Base-by-base conservation (phyloP, 306 rosid genomes). In the Nissolia schottii region DNA sequence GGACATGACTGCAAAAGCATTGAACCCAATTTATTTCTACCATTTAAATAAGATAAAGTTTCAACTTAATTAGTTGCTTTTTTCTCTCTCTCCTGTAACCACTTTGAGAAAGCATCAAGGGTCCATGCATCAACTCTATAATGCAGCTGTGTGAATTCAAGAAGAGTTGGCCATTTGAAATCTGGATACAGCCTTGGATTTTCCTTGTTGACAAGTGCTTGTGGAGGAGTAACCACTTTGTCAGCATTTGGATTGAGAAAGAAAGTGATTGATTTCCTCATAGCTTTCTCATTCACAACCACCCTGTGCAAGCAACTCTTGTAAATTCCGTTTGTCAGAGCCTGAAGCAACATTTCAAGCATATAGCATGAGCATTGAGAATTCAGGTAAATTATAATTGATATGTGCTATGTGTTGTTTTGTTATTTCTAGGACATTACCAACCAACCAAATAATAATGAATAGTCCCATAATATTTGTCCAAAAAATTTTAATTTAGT, bases 251-350 rank as follows among this genome's bases (percentile, higher is more conserved):
- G 98, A 65, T 88, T 82, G 0, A 92, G 75, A 77, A 92, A 92
- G 76, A 90, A 92, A 11, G 91, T 90, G 0, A 92, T 71, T 35
- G 96, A 92, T 77, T 85, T 90, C 74, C 95, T 88, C n/a, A n/a
- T n/a, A n/a, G n/a, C n/a, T n/a, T n/a, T n/a, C n/a, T n/a, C n/a
- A n/a, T n/a, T n/a, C n/a, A n/a, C n/a, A n/a, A n/a, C n/a, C n/a
- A n/a, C n/a, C 73, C 98, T 92, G 23, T 92, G 98, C 85, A 85
- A 43, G 80, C 96, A 86, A 76, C 98, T 92, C 87, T 82, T 89
- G 88, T 74, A 90, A 31, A 82, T 70, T 77, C 96, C 98, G 64
- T 92, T 92, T 13, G 96, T 80, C 25, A 92, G 77, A 8, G 96
- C 98, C 98, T 92, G 87, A 58, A 81, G 67, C n/a, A n/a, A n/a